Evolutionary conservation across 2,329 filamentous ascomycete species (phyloP).

Genomic region (Xylaria sp.): DNA sequence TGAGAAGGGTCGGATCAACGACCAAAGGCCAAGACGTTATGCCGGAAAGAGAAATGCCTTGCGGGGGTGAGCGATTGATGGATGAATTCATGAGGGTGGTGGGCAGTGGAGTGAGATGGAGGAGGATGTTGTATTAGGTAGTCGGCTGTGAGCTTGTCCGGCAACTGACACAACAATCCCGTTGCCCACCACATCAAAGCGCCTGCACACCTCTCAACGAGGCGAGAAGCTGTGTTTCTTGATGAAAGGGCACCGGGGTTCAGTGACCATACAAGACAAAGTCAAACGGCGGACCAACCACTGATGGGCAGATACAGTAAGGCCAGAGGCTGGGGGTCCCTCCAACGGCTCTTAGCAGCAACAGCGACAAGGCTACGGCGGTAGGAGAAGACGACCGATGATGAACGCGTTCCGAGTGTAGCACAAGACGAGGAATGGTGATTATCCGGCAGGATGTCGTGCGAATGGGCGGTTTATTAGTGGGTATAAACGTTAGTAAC

Average conservation of each 20-base stretch:
- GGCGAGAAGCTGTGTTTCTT: slow-evolving; percentile 37
- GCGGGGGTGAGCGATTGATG: slow-evolving; percentile 50
- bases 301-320: slow-evolving; percentile 9
- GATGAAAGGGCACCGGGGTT: slow-evolving; percentile 34
- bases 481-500: slow-evolving; percentile 33
- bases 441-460: slow-evolving; percentile 37
- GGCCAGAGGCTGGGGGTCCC: slow-evolving; percentile 15
- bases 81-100: slow-evolving; percentile 50
- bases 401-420: slow-evolving; percentile 31
- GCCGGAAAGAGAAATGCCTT: slow-evolving; percentile 51
- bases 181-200: slow-evolving; percentile 39
- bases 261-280: slow-evolving; percentile 27
- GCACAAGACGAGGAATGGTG: slow-evolving; percentile 42
- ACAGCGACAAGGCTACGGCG: slow-evolving; percentile 35
- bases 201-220: slow-evolving; percentile 33
- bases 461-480: slow-evolving; percentile 31
- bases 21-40: slow-evolving; percentile 47
- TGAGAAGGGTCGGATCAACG: slow-evolving; percentile 45
- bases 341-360: slow-evolving; percentile 32
- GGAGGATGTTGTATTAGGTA: slow-evolving; percentile 39
- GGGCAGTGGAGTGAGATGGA: slow-evolving; percentile 36
- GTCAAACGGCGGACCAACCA: neutral
- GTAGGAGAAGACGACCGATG: slow-evolving; percentile 19
- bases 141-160: slow-evolving; percentile 45
- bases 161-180: slow-evolving; percentile 43